phyloP scores from a whole-genome alignment of 2,329 filamentous ascomycete genomes.

The Fusarium guadeloupense region DNA sequence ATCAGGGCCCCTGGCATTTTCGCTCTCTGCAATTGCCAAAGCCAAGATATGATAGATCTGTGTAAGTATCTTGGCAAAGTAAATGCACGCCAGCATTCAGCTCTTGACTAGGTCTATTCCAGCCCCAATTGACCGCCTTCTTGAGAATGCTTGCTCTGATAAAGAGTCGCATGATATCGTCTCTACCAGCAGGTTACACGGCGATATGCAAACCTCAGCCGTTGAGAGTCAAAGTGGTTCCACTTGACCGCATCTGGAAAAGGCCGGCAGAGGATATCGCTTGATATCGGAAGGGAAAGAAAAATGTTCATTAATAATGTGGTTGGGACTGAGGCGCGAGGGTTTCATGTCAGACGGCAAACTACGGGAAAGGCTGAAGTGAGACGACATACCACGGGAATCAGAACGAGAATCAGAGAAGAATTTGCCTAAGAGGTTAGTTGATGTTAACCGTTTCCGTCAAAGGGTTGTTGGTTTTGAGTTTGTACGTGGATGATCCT shows the following conservation, averaged over 20 bases:
- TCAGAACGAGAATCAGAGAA: background rate
- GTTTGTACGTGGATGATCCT: constrained; percentile 7
- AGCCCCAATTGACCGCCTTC: too few relatives aligned
- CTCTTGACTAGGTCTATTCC: background rate
- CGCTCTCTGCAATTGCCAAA: background rate
- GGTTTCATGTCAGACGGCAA: constrained; percentile 17
- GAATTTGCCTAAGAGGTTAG: background rate
- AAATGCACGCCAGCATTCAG: background rate
- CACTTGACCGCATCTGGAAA: constrained; percentile 30
- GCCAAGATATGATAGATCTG: constrained; percentile 8
- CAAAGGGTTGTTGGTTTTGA: constrained; percentile 10
- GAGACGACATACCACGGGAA: constrained; percentile 2
- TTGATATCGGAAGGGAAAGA: too few relatives aligned
- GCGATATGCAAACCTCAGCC: constrained; percentile 36
- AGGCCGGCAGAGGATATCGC: too few relatives aligned
- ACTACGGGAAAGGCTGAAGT: constrained; percentile 33
- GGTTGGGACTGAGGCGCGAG: constrained; percentile 8
- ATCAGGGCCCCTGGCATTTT: background rate
- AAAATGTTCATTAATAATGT: background rate
- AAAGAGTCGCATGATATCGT: constrained; percentile 17
- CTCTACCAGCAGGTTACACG: constrained; percentile 19
- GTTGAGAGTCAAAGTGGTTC: constrained; percentile 15
- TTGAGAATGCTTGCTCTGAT: constrained; percentile 12
- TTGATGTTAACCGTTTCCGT: constrained; percentile 25
- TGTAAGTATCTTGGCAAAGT: background rate